Evolutionary conservation across 73 alveolate species (phyloP), one percentile per base, ranked within the genome.

Genomic region (Symbiodinium natans): DNA sequence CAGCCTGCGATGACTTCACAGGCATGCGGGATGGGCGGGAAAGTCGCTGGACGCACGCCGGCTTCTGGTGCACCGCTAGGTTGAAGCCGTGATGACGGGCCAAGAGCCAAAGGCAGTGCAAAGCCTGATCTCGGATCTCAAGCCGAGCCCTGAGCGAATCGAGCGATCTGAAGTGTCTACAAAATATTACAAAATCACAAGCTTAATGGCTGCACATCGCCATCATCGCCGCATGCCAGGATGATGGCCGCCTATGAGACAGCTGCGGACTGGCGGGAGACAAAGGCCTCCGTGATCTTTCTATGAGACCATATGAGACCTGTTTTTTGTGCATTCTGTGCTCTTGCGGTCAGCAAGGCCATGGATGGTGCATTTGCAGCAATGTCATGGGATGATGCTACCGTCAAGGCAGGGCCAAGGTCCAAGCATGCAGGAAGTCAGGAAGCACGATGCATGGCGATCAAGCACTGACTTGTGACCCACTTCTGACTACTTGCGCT

Each of bases 221-320:
- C 13, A 46, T 46, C 6, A 46, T 3, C 10, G 0, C 15, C 27
- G 11, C 5, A 19, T 10, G 2, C 25, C 21, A 90, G 97, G 97
- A 90, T 90, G 88, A 63, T 90, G 87, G 97, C 97, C 7, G 97
- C 97, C 9, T 90, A 38, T 13, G 97, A 90, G 34, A 73, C 97
- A 68, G 97, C 97, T 15, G 97, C 97, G 29, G 97, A 90, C 77
- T 90, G 97, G 97, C 77, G 88, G n/a, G 97, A 90, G 89, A 73
- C 97, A 25, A 90, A 90, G 97, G 97, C 97, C 34, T 3, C 59
- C 77, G 34, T 21, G 31, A 0, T 43, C 56, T n/a, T n/a, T n/a
- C n/a, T n/a, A n/a, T n/a, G n/a, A n/a, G n/a, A n/a, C n/a, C n/a
- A n/a, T n/a, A n/a, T n/a, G n/a, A n/a, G n/a, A n/a, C n/a, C n/a